Conservation (phyloP, 169 alveolate species). For the Eimeria praecox region DNA sequence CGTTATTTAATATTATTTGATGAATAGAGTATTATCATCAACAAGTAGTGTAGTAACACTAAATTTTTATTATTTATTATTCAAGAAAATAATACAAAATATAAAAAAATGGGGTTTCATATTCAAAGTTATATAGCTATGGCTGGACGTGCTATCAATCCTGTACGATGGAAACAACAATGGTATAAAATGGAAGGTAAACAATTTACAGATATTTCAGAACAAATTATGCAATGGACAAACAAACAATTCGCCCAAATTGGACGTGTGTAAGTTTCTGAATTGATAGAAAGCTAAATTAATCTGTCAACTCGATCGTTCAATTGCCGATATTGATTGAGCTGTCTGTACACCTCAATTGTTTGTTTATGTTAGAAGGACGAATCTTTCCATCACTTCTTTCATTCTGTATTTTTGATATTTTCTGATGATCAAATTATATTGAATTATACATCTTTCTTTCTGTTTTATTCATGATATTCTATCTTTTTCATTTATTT, state of each 20-base stretch:
- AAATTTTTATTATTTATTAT: neutral
- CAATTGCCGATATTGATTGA: neutral
- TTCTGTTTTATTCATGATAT: neutral
- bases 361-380: neutral
- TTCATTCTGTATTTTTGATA: neutral
- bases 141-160: constrained; percentile 77
- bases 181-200: constrained; percentile 29
- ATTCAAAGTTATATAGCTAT: constrained; percentile 55
- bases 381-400: neutral
- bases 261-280: constrained; percentile 25
- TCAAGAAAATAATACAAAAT: neutral
- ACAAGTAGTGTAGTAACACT: too few relatives aligned
- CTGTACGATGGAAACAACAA: constrained; percentile 55
- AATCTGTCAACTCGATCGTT: neutral
- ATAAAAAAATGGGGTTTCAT: constrained; percentile 52
- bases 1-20: too few relatives aligned
- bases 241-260: constrained; percentile 72
- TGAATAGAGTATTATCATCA: too few relatives aligned
- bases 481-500: too few relatives aligned
- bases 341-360: constrained; percentile 3
- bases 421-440: neutral
- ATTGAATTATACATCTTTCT: neutral
- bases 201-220: neutral
- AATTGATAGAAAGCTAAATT: neutral
- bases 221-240: constrained; percentile 15